Percentiles rank a stretch among this genome's conserved stretches.
These are phyloP conservation scores for Mimosa bimucronata DNA, from an alignment of 306 rosid species.

Conservation along the genomic window DNA sequence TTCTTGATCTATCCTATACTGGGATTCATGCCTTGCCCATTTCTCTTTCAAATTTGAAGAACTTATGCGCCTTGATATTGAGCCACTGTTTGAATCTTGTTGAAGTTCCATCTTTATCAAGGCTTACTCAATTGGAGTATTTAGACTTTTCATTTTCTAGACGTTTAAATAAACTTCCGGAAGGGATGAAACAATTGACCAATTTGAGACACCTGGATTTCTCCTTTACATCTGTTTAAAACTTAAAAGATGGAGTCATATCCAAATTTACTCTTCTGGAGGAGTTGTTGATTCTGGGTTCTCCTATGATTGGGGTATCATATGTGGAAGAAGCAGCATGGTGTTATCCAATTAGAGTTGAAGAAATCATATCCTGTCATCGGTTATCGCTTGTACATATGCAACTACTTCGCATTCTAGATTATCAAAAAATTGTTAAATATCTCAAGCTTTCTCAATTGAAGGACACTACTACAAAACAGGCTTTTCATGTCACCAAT, in stretches of 20 bases:
- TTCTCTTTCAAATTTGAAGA: slow-evolving; percentile 23
- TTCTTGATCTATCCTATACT: slow-evolving; percentile 29
- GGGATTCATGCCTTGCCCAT: not conserved
- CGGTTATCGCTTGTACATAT: not conserved
- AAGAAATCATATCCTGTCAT: not conserved
- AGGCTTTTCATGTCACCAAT: too few relatives aligned
- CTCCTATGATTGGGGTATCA: not conserved
- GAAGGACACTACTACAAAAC: too few relatives aligned
- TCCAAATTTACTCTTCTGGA: not conserved
- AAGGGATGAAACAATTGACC: slow-evolving; percentile 23
- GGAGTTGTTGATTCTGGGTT: not conserved
- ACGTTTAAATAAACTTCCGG: not conserved
- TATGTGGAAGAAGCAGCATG: too few relatives aligned
- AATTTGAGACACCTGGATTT: slow-evolving; percentile 32
- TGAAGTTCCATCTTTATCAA: not conserved
- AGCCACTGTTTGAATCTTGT: not conserved
- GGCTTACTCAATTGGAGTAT: not conserved
- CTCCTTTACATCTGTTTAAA: not conserved
- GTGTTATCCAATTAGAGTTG: not conserved
- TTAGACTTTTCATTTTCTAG: slow-evolving; percentile 25
- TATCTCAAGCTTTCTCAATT: too few relatives aligned
- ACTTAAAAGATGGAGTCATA: not conserved
- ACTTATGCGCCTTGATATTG: not conserved
- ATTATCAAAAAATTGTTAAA: not conserved
- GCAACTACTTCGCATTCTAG: not conserved